phyloP scores from a whole-genome alignment of 345 rosid genomes.

The Sonneratia alba region DNA sequence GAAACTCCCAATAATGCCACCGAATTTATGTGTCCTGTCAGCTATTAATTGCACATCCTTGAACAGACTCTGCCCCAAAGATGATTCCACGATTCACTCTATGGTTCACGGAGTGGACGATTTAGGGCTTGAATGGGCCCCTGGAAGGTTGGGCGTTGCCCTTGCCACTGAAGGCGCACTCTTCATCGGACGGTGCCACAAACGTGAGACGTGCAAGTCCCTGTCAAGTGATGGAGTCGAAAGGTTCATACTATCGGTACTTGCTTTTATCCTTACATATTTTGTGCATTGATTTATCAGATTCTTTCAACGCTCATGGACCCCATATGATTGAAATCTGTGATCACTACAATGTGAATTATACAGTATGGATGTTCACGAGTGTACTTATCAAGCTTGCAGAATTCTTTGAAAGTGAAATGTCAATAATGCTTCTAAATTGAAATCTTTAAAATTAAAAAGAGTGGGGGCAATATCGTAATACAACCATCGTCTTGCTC shows the following conservation, averaged over 20 bases:
- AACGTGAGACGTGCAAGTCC: neutral
- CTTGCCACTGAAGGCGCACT: neutral
- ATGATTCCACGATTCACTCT: neutral
- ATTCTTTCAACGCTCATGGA: no score
- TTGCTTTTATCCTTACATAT: neutral
- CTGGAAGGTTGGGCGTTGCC: neutral
- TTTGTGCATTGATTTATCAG: no score
- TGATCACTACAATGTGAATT: no score
- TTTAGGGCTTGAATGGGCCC: neutral
- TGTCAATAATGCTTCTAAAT: no score
- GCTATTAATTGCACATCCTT: constrained; percentile 4
- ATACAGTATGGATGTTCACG: no score
- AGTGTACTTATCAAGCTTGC: no score
- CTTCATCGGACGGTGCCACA: neutral
- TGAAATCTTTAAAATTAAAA: no score
- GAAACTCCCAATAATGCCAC: constrained; percentile 11
- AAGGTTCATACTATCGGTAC: neutral
- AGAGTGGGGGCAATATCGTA: no score
- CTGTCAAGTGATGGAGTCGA: no score
- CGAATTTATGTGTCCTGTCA: neutral
- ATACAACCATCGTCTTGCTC: no score
- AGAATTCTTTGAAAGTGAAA: no score
- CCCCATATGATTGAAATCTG: no score
- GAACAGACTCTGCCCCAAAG: neutral
- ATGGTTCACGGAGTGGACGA: neutral